Base-by-base conservation (phyloP, 2,329 filamentous ascomycete genomes). In the Pseudogymnoascus sp. region DNA sequence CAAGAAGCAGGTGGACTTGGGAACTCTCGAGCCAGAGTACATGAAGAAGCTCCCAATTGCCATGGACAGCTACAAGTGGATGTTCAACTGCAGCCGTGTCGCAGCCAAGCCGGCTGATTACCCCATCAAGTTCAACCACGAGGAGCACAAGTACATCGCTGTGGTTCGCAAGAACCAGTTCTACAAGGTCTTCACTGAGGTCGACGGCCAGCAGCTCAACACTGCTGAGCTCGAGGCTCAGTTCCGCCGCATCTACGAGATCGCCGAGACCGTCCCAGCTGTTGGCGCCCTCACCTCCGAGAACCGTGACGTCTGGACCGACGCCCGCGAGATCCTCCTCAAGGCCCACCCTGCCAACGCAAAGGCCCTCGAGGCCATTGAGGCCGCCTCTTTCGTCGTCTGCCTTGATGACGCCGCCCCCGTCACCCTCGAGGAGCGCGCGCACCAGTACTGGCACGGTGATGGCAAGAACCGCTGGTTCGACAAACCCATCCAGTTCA, bases 51-150 rank as follows among this genome's bases (percentile, higher is more conserved):
- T 96, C 65, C 95, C 95, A 65, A 93, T 97, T 73, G 95, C 93
- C 77, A 99, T 99, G 95, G 92, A 92, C 81, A 95, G 91, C 74
- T 97, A 97, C 81, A 82, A 96, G 79, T 97, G 88, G 85, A 99
- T 99, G 95, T 99, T 99, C 84, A 97, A 99, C 78, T 87, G 85
- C 77, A 90, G 86, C 76, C 89, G 95, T 70, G 87, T 97, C 42
- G 89, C 93, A 31, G 89, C 89, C 62, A 89, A 88, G 72, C 89
- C 91, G 11, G 84, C 87, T 36, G 95, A 99, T 74, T 86, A 91
- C 73, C 89, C 90, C 8, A 81, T 89, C 74, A 97, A 97, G 78
- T 96, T 89, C 77, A 78, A 87, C 10, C 78, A 84, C 64, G 78
- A 85, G 65, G 84, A 89, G 67, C 85, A 97, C 81, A 89, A 93